phyloP scores from a whole-genome alignment of 192 early-diverging fungal genomes.

The Backusella parvicylindrica region DNA sequence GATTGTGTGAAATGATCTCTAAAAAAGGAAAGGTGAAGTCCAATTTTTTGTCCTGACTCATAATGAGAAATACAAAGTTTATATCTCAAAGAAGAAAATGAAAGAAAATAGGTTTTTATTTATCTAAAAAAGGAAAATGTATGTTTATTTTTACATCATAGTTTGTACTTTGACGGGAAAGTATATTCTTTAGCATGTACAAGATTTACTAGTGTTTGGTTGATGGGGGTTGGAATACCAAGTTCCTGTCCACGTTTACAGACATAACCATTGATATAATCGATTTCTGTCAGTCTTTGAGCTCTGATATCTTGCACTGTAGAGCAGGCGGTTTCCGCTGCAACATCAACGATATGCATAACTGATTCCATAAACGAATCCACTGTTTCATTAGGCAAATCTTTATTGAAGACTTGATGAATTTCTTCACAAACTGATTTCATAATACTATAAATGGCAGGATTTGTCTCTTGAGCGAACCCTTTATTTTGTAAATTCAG shows the following conservation, averaged over 20 bases:
- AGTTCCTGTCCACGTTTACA: constrained; percentile 44
- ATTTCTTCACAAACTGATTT: constrained; percentile 26
- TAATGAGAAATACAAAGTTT: neutral
- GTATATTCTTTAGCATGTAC: constrained; percentile 21
- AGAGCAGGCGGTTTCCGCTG: constrained; percentile 44
- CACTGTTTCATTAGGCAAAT: constrained; percentile 35
- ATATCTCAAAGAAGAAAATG: neutral
- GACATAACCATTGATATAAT: constrained; percentile 62
- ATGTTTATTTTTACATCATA: neutral
- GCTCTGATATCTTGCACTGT: constrained; percentile 50
- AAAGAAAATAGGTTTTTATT: neutral
- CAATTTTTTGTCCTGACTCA: neutral
- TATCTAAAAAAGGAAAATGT: neutral
- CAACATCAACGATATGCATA: constrained; percentile 31
- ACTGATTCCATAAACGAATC: constrained; percentile 43
- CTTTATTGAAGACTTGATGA: constrained; percentile 13
- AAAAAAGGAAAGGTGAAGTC: neutral
- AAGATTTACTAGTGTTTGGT: constrained; percentile 26
- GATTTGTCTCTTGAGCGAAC: constrained; percentile 27
- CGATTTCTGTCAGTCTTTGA: constrained; percentile 47
- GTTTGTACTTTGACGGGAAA: neutral
- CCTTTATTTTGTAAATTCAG: constrained; percentile 52
- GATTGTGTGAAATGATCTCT: neutral
- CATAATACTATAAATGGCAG: constrained; percentile 4
- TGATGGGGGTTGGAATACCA: constrained; percentile 26